Evolutionary conservation across 2,329 filamentous ascomycete genomes (phyloP).

Genomic region (Xylariaceae sp.): DNA sequence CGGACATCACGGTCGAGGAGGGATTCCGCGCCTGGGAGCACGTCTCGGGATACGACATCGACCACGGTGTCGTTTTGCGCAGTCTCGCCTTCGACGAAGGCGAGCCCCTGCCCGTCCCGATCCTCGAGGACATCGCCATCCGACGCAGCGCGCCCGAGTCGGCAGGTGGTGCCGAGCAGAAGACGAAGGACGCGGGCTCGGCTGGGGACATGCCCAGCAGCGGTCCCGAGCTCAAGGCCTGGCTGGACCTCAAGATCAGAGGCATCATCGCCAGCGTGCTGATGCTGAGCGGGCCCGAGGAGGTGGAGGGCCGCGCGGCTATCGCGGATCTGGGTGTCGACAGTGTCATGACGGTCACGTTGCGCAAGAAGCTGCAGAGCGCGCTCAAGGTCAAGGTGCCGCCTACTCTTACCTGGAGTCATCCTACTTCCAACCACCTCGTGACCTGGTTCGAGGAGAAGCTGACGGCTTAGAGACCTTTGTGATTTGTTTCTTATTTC

Average conservation of each 20-base stretch:
- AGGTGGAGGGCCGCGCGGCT: constrained; percentile 31
- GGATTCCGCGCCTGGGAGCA: constrained; percentile 39
- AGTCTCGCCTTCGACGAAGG: constrained; percentile 27
- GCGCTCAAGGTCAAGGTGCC: constrained; percentile 32
- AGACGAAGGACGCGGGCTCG: constrained; percentile 1
- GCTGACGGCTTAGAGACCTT: constrained; percentile 8
- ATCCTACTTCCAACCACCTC: constrained; percentile 35
- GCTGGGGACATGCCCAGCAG: constrained; percentile 7
- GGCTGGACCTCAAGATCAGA: constrained; percentile 29
- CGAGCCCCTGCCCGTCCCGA: constrained; percentile 24
- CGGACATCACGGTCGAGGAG: constrained; percentile 36
- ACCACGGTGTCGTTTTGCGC: constrained; percentile 36
- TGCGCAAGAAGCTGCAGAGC: constrained; percentile 33
- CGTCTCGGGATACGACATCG: constrained; percentile 30
- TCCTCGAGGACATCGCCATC: constrained; percentile 28
- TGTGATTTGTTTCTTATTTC: no score
- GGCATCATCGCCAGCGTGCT: constrained; percentile 32
- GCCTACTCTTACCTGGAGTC: constrained; percentile 36
- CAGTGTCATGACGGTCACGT: constrained; percentile 34
- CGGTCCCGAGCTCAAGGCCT: constrained; percentile 27
- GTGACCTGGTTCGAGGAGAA: constrained; percentile 32
- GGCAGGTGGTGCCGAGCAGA: neutral
- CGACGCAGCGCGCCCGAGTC: constrained; percentile 3
- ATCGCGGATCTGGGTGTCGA: constrained; percentile 37
- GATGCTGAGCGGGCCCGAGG: constrained; percentile 25